phyloP scores from a whole-genome alignment of 495 filamentous ascomycete species.

The Xylaria flabelliformis region DNA sequence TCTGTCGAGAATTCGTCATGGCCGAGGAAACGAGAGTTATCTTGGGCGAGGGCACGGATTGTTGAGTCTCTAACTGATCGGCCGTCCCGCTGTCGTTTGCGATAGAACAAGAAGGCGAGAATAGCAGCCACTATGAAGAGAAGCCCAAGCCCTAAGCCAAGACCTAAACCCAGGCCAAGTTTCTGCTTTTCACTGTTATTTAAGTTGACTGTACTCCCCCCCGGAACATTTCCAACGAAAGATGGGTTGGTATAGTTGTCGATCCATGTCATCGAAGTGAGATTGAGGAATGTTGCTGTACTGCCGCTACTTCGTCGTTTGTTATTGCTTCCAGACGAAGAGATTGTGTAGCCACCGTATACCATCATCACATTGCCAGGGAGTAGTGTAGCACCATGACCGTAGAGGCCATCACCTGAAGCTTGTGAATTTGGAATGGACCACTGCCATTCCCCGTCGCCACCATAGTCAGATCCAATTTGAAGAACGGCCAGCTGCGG shows the following conservation, averaged over 20 bases:
- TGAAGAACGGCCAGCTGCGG: slow-evolving; percentile 81
- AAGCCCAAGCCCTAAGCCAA: slow-evolving; percentile 75
- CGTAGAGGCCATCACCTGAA: slow-evolving; percentile 68
- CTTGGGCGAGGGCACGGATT: slow-evolving; percentile 49
- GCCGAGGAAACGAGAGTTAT: slow-evolving; percentile 42
- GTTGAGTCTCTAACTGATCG: slow-evolving; percentile 45
- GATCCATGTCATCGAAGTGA: slow-evolving; percentile 75
- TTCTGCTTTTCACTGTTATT: slow-evolving; percentile 29
- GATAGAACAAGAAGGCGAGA: slow-evolving; percentile 64
- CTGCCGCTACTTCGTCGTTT: slow-evolving; percentile 38
- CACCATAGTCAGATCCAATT: slow-evolving; percentile 73
- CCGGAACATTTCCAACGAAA: slow-evolving; percentile 26
- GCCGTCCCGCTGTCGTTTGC: slow-evolving; percentile 51
- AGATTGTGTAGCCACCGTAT: slow-evolving; percentile 78
- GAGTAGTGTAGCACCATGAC: slow-evolving; percentile 83
- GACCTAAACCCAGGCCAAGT: slow-evolving; percentile 67
- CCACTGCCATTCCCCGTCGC: slow-evolving; percentile 76
- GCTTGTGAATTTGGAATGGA: slow-evolving; percentile 62
- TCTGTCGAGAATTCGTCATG: slow-evolving; percentile 66
- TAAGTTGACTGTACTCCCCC: slow-evolving; percentile 24
- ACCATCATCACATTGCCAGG: slow-evolving; percentile 91
- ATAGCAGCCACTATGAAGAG: slow-evolving; percentile 58
- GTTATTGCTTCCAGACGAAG: slow-evolving; percentile 49
- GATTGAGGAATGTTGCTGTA: slow-evolving; percentile 76
- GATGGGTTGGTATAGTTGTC: slow-evolving; percentile 69